phyloP scores from a whole-genome alignment of 805 yeast genomes.

The Wickerhamiella kazuoi region DNA sequence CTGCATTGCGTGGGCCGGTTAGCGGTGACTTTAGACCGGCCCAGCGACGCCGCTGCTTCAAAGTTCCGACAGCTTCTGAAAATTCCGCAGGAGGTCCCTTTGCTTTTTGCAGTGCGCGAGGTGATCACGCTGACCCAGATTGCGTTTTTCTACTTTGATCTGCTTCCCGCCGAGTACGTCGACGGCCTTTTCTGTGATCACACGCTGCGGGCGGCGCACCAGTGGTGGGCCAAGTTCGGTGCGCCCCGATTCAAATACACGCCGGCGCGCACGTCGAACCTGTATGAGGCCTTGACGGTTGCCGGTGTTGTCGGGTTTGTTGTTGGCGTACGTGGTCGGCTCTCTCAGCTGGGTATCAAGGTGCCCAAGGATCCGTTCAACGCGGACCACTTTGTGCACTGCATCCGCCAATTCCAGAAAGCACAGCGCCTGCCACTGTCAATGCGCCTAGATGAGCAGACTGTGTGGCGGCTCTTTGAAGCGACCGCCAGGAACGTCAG shows the following conservation, averaged over 20 bases:
- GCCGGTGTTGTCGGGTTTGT: slow-evolving; percentile 68
- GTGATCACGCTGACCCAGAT: slow-evolving; percentile 59
- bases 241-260: slow-evolving; percentile 8
- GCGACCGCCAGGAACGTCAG: slow-evolving; percentile 27
- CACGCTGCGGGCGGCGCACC: slow-evolving; percentile 50
- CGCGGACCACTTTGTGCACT: slow-evolving; percentile 44
- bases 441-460: slow-evolving; percentile 38
- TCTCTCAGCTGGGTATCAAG: slow-evolving; percentile 37
- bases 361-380: slow-evolving; percentile 77
- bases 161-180: slow-evolving; percentile 48
- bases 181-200: slow-evolving; percentile 74
- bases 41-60: slow-evolving; percentile 62
- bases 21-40: slow-evolving; percentile 44
- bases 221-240: slow-evolving; percentile 77
- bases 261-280: background rate
- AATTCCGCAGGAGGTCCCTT: slow-evolving; percentile 31
- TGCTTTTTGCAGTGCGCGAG: slow-evolving; percentile 53
- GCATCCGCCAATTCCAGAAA: slow-evolving; percentile 65
- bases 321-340: slow-evolving; percentile 42
- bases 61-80: slow-evolving; percentile 64
- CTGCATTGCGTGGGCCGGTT: slow-evolving; percentile 77
- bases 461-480: slow-evolving; percentile 31
- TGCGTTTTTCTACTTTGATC: slow-evolving; percentile 56
- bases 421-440: slow-evolving; percentile 37
- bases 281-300: slow-evolving; percentile 28